Conservation (phyloP, 805 yeast species). For the Priceomyces haplophilus region DNA sequence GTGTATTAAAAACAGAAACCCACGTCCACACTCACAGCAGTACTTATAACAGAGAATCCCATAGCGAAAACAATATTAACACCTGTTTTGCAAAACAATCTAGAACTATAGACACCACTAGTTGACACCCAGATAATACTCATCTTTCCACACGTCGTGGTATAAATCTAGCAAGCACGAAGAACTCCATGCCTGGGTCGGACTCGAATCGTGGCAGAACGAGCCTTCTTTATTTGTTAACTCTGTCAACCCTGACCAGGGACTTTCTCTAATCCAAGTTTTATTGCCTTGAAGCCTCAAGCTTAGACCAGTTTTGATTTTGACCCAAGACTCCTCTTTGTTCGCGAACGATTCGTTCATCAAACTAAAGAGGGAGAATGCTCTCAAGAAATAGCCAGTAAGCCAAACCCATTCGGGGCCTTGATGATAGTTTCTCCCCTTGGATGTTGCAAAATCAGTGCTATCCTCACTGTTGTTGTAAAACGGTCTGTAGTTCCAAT, state of each 20-base stretch:
- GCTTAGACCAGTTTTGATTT: slow-evolving; percentile 57
- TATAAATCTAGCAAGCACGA: slow-evolving; percentile 81
- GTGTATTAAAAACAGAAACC: no score
- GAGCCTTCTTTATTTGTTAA: slow-evolving; percentile 86
- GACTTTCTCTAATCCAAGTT: slow-evolving; percentile 67
- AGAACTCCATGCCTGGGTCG: slow-evolving; percentile 96
- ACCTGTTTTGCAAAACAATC: no score
- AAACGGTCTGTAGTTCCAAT: slow-evolving; percentile 87
- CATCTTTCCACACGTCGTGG: slow-evolving; percentile 51
- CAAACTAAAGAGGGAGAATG: slow-evolving; percentile 57
- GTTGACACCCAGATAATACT: not conserved
- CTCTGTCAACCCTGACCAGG: slow-evolving; percentile 94
- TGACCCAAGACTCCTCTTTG: slow-evolving; percentile 40
- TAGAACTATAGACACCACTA: not conserved
- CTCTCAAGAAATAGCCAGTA: slow-evolving; percentile 82
- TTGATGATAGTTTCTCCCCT: slow-evolving; percentile 96
- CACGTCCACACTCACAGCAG: no score
- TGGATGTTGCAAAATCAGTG: slow-evolving; percentile 85
- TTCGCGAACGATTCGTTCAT: slow-evolving; percentile 28
- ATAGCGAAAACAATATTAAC: no score
- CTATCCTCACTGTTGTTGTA: slow-evolving; percentile 78
- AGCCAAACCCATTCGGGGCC: slow-evolving; percentile 99
- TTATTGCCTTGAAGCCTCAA: slow-evolving; percentile 62
- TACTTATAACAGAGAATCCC: no score
- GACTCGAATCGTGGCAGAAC: slow-evolving; percentile 81